Percentiles rank a stretch among this genome's conserved stretches.
Evolutionary conservation across 1,139 yeast species (phyloP).

Genomic region (Yamadazyma dushanensis): DNA sequence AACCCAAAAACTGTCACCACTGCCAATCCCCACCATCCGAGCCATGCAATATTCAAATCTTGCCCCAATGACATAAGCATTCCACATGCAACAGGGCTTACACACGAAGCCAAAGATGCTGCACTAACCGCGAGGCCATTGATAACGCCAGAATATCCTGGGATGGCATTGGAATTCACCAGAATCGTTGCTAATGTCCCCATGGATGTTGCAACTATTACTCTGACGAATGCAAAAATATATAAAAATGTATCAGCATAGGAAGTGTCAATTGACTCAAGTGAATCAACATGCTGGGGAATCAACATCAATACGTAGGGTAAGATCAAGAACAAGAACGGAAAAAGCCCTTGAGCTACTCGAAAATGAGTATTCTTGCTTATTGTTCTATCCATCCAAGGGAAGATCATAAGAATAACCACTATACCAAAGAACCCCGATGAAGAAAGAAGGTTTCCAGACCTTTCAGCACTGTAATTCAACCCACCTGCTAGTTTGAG

Average conservation of each 20-base stretch:
- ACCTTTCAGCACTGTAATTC: constrained; percentile 38
- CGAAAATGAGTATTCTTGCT: constrained; percentile 47
- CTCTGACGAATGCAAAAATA: constrained; percentile 20
- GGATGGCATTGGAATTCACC: constrained; percentile 46
- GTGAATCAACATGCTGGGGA: constrained; percentile 10
- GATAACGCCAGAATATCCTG: constrained; percentile 46
- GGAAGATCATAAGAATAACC: constrained; percentile 50
- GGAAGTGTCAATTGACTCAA: constrained; percentile 22
- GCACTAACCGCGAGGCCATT: constrained; percentile 52
- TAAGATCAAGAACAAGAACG: constrained; percentile 45
- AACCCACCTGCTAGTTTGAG: constrained; percentile 27
- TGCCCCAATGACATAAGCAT: constrained; percentile 50
- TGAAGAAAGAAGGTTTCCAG: constrained; percentile 53
- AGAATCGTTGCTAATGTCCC: constrained; percentile 39
- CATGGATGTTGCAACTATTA: constrained; percentile 26
- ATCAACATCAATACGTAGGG: constrained; percentile 51
- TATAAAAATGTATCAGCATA: constrained; percentile 24
- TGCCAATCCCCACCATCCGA: constrained; percentile 51
- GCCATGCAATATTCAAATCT: constrained; percentile 38
- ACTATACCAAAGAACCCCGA: constrained; percentile 58
- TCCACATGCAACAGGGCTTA: constrained; percentile 62
- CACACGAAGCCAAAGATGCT: constrained; percentile 52
- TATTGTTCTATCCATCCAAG: constrained; percentile 50
- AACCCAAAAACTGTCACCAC: constrained; percentile 32
- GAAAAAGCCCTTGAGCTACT: constrained; percentile 40